Percentiles rank a stretch among this genome's conserved stretches.
Evolutionary conservation across 306 rosid species (phyloP).

Genomic region (Trifolium fragiferum): DNA sequence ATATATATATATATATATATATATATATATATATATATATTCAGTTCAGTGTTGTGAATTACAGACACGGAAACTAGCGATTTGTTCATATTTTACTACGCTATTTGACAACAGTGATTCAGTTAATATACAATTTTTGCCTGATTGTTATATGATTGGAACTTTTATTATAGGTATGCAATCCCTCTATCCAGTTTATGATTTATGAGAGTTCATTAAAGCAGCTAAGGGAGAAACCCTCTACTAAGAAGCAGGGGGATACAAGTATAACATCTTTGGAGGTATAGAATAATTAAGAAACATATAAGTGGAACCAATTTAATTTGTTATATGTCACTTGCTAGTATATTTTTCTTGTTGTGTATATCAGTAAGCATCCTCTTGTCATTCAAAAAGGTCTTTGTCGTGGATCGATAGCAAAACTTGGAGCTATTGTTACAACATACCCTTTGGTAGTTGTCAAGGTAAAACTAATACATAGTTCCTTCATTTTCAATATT

Average conservation of each 20-base stretch:
- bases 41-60: background rate
- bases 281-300: constrained; percentile 50
- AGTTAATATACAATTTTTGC: constrained; percentile 13
- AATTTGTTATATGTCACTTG: constrained; percentile 28
- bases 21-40: too few relatives aligned
- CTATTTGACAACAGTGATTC: background rate
- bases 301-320: constrained; percentile 23
- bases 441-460: constrained; percentile 83
- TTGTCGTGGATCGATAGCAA: constrained; percentile 77
- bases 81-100: background rate
- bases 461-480: constrained; percentile 55
- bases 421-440: constrained; percentile 82
- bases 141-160: constrained; percentile 23
- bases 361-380: constrained; percentile 33
- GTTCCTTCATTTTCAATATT: constrained; percentile 33
- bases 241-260: constrained; percentile 56
- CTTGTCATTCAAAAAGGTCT: constrained; percentile 57
- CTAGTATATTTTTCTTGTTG: constrained; percentile 33
- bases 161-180: constrained; percentile 67
- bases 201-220: constrained; percentile 74
- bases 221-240: constrained; percentile 59
- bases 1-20: too few relatives aligned
- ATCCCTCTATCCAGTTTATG: constrained; percentile 89
- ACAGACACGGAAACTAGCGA: background rate
- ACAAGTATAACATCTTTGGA: constrained; percentile 63